Base-by-base conservation (phyloP, 345 rosid genomes). In the Acer negundo region DNA sequence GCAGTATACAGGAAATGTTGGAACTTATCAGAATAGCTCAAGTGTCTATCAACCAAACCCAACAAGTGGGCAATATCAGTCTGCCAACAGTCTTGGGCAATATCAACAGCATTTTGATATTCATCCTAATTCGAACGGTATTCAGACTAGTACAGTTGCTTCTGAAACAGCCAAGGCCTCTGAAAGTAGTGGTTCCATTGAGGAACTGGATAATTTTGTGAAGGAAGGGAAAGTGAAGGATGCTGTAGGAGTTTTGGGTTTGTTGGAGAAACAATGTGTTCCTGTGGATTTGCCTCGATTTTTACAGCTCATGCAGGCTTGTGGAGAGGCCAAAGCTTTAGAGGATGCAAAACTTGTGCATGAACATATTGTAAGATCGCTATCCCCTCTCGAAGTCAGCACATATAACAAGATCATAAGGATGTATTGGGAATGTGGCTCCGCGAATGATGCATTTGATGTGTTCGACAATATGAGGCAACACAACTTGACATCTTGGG, bases 351-450 rank as follows among this genome's bases (percentile, higher is more conserved):
- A 86, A 80, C 61, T 49, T 61, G 86, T 91, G 79, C 92, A 92
- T 62, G 81, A 89, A 72, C 70, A 83, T 78, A 78, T 90, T 55
- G 51, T 44, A 59, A 81, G 85, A 74, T 82, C 78, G 1, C 47
- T 68, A 28, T 69, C 80, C 3, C 82, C 84, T 78, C 76, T 90
- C 59, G 74, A 81, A 23, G 84, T 86, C 74, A 75, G 89, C 74
- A 77, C 82, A 1, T 75, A 49, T 70, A 92, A 92, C 70, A 75
- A 79, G 66, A 76, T 93, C 70, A 40, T 95, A 23, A 94, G 90
- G 74, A 95, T 92, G 95, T 95, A 91, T 35, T 86, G 80, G 2
- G 85, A 74, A 77, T 93, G 98, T 56, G 91, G 88, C 75, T 82
- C 90, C 66, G 74, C 84, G 79, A 71, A 77, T 16, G 88, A 86